Evolutionary conservation across 495 filamentous ascomycete genomes (phyloP), one percentile per base, ranked within the genome.

Genomic region (Trichocladium uniseriatum): DNA sequence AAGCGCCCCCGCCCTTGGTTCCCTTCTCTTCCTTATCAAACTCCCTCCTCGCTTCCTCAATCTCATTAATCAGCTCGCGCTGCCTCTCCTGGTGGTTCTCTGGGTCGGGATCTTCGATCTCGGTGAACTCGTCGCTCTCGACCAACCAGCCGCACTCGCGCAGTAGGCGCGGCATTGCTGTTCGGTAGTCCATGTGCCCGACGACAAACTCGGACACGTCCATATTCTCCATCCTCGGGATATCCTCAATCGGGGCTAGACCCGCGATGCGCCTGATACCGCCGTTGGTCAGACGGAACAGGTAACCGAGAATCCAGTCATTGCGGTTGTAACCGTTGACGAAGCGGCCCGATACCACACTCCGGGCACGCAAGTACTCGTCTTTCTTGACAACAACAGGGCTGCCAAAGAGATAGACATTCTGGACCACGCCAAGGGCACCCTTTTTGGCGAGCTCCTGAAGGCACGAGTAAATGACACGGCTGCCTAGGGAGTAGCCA

Each of bases 291-390:
- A 94, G 80, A 9, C 92, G 87, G 74, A 99, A 99, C 6, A 99
- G 78, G 58, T 99, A 99, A 5, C 92, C 90, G 27, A 99, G 66
- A 59, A 99, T 97, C 92, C 94, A 99, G 65, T 99, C 92, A 59
- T 91, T 94, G 16, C 77, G 84, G 37, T 91, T 83, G 67, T 94
- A 97, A 6, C 89, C 92, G 62, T 95, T 99, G 41, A 99, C 82
- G 55, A 95, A 96, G 31, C 90, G 76, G 5, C 94, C 92, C 9
- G 86, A 77, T 1, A 99, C 86, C 6, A 94, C 86, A 27, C 82
- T 78, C 34, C 86, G 79, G 8, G 83, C 86, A 52, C 79, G 83
- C 16, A 89, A 60, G 61, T 90, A 97, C 49, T 99, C 94, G 49
- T 97, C 92, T 49, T 81, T 84, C 61, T 87, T 95, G 11, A 88